These are phyloP conservation scores for Harrya chromipes DNA, from an alignment of 768 basidiomycete species.

Conservation along the genomic window DNA sequence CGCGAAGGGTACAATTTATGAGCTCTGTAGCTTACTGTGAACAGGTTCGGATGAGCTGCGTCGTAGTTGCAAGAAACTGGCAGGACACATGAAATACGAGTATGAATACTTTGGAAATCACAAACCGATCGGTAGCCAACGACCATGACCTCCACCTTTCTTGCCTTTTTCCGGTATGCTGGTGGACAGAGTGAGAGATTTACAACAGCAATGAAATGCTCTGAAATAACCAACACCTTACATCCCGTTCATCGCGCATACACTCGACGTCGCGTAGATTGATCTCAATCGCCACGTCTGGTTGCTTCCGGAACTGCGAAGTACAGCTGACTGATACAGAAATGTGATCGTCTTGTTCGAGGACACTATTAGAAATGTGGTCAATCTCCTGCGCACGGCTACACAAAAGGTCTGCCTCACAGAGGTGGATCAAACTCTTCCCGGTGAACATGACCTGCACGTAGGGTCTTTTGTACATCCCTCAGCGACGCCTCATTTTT, in stretches of 20 bases:
- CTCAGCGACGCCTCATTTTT: not conserved
- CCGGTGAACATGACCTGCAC: not conserved
- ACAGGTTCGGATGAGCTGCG: constrained; percentile 6
- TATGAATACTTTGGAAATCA: not conserved
- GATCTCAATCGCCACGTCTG: not conserved
- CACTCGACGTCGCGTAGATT: not conserved
- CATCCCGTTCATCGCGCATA: not conserved
- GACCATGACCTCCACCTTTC: constrained; percentile 8
- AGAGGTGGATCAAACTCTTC: constrained; percentile 4
- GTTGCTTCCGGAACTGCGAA: not conserved
- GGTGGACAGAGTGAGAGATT: not conserved
- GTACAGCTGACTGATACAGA: not conserved
- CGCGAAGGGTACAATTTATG: not conserved
- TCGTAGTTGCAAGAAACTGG: constrained; percentile 7
- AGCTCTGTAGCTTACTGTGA: not conserved
- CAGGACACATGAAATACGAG: not conserved
- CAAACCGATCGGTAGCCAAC: constrained; percentile 1
- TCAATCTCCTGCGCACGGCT: not conserved
- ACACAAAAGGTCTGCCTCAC: constrained; percentile 1
- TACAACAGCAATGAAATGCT: not conserved
- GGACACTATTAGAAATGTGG: not conserved
- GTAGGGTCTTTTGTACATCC: not conserved
- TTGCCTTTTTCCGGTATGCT: constrained; percentile 11
- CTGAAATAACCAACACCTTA: constrained; percentile 4
- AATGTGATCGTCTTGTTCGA: constrained; percentile 4